Evolutionary conservation across 139 green algal genomes (phyloP).

Genomic region (Chlorella sp.): DNA sequence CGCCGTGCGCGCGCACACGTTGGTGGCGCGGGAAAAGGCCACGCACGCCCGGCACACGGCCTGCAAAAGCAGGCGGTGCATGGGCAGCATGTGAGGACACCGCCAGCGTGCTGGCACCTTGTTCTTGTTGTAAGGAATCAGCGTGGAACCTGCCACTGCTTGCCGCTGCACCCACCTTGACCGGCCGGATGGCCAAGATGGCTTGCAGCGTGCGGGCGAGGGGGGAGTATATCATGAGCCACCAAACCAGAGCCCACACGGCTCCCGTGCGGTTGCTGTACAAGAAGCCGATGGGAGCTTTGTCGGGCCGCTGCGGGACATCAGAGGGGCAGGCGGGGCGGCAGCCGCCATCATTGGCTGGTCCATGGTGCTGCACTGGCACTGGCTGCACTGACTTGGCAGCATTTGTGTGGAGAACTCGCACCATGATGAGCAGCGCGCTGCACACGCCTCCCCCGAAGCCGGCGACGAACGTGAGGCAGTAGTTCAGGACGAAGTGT

Average conservation of each 20-base stretch:
- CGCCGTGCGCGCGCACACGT: background rate
- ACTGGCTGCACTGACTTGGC: too few species aligned
- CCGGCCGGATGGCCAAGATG: background rate
- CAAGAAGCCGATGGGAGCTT: background rate
- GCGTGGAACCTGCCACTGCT: background rate
- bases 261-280: background rate
- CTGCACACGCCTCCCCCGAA: background rate
- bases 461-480: background rate
- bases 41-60: background rate
- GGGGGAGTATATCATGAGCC: background rate
- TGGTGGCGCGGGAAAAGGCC: background rate
- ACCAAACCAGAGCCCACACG: background rate
- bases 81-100: background rate
- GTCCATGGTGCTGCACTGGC: too few species aligned
- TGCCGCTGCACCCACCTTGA: background rate
- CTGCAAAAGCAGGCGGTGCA: background rate
- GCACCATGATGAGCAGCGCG: constrained; percentile 4
- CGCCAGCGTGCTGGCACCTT: background rate
- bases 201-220: background rate
- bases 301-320: background rate
- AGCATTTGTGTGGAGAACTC: too few species aligned
- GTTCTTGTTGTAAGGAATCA: background rate
- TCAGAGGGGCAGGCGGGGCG: too few species aligned
- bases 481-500: constrained; percentile 3
- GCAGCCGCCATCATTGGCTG: too few species aligned